These are phyloP conservation scores for Balansia obtecta DNA, from an alignment of 2,329 filamentous ascomycete genomes.

Conservation along the genomic window DNA sequence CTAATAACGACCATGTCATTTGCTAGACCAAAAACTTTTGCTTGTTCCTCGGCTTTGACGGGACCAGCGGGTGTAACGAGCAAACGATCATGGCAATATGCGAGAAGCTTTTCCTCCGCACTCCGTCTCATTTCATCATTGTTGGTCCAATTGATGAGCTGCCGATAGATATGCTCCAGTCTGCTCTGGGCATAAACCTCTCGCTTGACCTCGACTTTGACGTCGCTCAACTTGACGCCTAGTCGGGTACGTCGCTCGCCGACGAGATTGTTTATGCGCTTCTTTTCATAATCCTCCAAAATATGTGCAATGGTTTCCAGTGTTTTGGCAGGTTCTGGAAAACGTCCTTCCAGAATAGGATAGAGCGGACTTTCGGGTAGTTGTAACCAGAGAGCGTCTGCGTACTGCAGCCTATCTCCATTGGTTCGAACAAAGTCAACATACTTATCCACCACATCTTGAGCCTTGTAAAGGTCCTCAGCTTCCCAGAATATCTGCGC, in stretches of 20 bases:
- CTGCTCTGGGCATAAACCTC: conserved; percentile 68
- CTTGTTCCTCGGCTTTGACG: conserved; percentile 57
- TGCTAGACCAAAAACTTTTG: conserved; percentile 63
- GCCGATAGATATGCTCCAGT: conserved; percentile 67
- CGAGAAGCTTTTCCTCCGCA: conserved; percentile 83
- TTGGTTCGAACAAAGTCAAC: conserved; percentile 59
- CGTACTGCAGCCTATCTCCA: conserved; percentile 62
- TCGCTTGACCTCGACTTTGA: conserved; percentile 74
- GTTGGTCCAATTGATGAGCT: conserved; percentile 79
- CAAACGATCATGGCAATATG: conserved; percentile 68
- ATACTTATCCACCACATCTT: conserved; percentile 67
- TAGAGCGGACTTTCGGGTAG: conserved; percentile 77
- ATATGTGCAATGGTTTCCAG: conserved; percentile 77
- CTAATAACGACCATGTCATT: conserved; percentile 94
- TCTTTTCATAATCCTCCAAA: conserved; percentile 73
- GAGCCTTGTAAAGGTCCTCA: conserved; percentile 50
- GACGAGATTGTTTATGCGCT: conserved; percentile 80
- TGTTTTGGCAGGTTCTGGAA: conserved; percentile 67
- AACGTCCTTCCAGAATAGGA: conserved; percentile 65
- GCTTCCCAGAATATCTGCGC: conserved; percentile 60
- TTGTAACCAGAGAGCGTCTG: conserved; percentile 60
- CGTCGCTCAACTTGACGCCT: conserved; percentile 70
- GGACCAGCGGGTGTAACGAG: conserved; percentile 50
- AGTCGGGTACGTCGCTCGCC: conserved; percentile 78
- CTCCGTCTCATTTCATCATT: conserved; percentile 75